phyloP scores from a whole-genome alignment of 495 filamentous ascomycete species.

The Tuber microsphaerosporum region DNA sequence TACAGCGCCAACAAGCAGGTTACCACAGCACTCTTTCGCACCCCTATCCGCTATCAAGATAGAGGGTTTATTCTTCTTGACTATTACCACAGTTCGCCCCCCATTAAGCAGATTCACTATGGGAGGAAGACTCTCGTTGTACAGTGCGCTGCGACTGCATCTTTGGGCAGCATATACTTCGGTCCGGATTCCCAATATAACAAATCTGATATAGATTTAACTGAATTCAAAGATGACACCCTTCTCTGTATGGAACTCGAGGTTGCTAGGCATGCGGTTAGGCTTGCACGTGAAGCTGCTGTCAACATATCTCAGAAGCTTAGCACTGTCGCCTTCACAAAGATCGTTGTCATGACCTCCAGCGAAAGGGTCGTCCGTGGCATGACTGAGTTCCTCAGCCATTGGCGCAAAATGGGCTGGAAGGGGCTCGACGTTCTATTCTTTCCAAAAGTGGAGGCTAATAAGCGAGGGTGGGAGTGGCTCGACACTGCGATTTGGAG shows the following conservation, averaged over 20 bases:
- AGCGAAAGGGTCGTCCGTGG: conserved; percentile 4
- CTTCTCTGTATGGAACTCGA: conserved; percentile 13
- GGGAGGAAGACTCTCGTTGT: conserved; percentile 17
- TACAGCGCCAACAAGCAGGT: background rate
- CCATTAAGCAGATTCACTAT: background rate
- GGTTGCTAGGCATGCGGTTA: conserved; percentile 12
- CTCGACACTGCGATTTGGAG: conserved; percentile 12
- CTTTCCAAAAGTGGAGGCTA: conserved; percentile 6
- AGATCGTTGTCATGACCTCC: conserved; percentile 13
- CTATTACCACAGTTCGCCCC: background rate
- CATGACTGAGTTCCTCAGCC: conserved; percentile 14
- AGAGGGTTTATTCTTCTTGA: background rate
- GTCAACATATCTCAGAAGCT: conserved; percentile 8
- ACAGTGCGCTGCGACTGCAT: background rate
- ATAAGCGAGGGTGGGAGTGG: conserved; percentile 2
- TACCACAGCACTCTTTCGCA: background rate
- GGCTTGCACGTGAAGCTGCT: conserved; percentile 1
- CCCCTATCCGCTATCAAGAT: background rate
- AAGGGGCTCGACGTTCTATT: background rate
- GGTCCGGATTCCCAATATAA: conserved; percentile 19
- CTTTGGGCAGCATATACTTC: conserved; percentile 7
- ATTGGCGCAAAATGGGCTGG: conserved; percentile 12
- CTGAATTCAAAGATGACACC: background rate
- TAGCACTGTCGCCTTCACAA: conserved; percentile 9
- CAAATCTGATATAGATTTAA: background rate